Conservation (phyloP, 2,329 filamentous ascomycete genomes). For the Cladorrhinum sp. region DNA sequence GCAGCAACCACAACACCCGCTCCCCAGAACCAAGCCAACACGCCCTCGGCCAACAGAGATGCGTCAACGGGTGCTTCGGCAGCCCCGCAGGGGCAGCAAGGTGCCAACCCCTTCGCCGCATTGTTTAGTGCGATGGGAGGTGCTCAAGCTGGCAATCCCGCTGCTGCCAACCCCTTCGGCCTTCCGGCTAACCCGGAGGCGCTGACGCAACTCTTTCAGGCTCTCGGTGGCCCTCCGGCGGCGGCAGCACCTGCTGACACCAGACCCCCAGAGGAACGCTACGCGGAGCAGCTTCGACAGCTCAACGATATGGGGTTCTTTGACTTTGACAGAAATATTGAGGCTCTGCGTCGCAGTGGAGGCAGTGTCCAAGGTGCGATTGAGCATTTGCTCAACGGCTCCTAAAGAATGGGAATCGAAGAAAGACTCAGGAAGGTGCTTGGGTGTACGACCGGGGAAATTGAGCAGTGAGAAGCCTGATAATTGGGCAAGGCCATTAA, state of each 20-base stretch:
- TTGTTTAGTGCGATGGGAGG: constrained; percentile 25
- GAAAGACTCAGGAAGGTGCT: too few species aligned
- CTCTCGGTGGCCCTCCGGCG: constrained; percentile 37
- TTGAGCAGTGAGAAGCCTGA: background rate
- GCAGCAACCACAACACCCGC: constrained; percentile 13
- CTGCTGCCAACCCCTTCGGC: constrained; percentile 38
- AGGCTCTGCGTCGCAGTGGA: constrained; percentile 80
- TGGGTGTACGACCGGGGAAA: background rate
- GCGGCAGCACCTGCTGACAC: constrained; percentile 67
- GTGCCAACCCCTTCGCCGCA: constrained; percentile 27
- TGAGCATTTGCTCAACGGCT: constrained; percentile 61
- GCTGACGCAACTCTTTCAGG: constrained; percentile 53
- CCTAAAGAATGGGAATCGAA: background rate
- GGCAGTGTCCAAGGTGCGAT: constrained; percentile 93
- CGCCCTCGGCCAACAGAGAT: constrained; percentile 6
- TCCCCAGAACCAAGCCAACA: constrained; percentile 12
- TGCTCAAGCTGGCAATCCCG: constrained; percentile 30
- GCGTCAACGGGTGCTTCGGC: background rate
- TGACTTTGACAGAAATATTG: constrained; percentile 91
- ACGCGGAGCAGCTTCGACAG: constrained; percentile 84
- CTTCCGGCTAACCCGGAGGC: constrained; percentile 53
- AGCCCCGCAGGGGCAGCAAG: constrained; percentile 6
- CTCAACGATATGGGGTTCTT: constrained; percentile 99
- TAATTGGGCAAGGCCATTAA: too few species aligned
- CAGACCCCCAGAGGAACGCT: constrained; percentile 88